Conservation (phyloP, 208 protist species). For the Leptomonas pyrrhocoris region DNA sequence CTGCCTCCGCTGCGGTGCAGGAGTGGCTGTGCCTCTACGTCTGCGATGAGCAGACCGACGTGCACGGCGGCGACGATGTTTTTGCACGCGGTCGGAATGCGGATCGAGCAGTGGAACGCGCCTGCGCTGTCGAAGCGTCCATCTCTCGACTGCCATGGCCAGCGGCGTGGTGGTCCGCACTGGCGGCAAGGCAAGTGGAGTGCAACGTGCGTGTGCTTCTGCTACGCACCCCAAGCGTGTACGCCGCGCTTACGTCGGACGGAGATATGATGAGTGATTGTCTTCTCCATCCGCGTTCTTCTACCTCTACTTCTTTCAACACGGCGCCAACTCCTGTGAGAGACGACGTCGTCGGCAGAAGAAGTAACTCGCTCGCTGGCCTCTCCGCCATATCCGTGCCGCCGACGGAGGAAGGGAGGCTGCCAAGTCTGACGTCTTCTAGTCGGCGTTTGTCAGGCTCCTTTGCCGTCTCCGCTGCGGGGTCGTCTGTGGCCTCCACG, state of each 20-base stretch:
- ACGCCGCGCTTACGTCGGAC: constrained; percentile 10
- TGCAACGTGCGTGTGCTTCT: constrained; percentile 18
- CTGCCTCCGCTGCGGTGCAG: constrained; percentile 20
- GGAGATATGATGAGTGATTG: neutral
- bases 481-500: neutral
- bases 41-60: neutral
- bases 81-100: neutral
- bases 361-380: neutral
- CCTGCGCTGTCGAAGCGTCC: neutral
- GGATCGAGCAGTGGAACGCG: neutral
- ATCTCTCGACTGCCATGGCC: neutral
- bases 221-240: constrained; percentile 18
- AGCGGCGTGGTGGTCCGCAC: neutral
- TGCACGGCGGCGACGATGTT: neutral
- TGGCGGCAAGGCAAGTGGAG: neutral
- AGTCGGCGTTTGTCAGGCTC: neutral
- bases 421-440: neutral
- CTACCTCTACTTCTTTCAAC: neutral
- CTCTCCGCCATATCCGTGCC: neutral
- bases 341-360: neutral
- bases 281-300: neutral
- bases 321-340: neutral
- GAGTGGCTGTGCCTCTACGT: constrained; percentile 26
- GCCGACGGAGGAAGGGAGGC: neutral
- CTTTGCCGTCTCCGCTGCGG: neutral